These are phyloP conservation scores for Dentipellis sp. DNA, from an alignment of 768 basidiomycete genomes.

Conservation along the genomic window DNA sequence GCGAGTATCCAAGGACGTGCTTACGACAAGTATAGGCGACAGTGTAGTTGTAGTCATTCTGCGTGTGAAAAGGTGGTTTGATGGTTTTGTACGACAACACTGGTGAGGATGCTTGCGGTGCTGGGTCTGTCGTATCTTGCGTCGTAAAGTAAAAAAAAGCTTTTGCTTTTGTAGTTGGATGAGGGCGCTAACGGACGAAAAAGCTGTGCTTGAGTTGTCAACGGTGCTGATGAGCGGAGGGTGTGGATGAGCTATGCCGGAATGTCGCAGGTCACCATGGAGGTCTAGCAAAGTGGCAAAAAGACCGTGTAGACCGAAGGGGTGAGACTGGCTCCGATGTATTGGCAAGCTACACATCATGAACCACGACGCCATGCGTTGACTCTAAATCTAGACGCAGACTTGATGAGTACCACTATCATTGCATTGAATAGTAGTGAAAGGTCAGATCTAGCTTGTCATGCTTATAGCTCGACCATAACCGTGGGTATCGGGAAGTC, in stretches of 20 bases:
- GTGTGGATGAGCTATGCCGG: not conserved
- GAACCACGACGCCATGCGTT: too few species aligned
- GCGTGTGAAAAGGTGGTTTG: not conserved
- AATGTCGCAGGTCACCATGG: too few species aligned
- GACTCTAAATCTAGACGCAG: too few species aligned
- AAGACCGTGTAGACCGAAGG: not conserved
- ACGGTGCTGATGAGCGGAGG: not conserved
- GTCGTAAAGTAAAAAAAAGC: not conserved
- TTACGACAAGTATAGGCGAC: not conserved
- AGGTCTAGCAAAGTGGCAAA: too few species aligned
- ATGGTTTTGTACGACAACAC: not conserved
- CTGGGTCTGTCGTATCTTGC: not conserved
- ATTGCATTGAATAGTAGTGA: too few species aligned
- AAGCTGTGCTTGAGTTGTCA: too few species aligned
- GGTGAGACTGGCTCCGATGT: not conserved
- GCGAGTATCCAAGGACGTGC: not conserved
- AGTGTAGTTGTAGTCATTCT: not conserved
- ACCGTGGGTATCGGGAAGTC: too few species aligned
- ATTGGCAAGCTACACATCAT: not conserved
- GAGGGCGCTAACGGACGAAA: too few species aligned
- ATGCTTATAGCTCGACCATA: too few species aligned
- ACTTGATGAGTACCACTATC: too few species aligned
- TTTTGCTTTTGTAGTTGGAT: not conserved
- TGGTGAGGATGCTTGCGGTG: not conserved
- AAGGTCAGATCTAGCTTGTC: too few species aligned